Percentiles rank a stretch among this genome's conserved stretches.
These are phyloP conservation scores for Elongisporangium undulatum DNA, from an alignment of 352 stramenopile genomes.

Conservation along the genomic window DNA sequence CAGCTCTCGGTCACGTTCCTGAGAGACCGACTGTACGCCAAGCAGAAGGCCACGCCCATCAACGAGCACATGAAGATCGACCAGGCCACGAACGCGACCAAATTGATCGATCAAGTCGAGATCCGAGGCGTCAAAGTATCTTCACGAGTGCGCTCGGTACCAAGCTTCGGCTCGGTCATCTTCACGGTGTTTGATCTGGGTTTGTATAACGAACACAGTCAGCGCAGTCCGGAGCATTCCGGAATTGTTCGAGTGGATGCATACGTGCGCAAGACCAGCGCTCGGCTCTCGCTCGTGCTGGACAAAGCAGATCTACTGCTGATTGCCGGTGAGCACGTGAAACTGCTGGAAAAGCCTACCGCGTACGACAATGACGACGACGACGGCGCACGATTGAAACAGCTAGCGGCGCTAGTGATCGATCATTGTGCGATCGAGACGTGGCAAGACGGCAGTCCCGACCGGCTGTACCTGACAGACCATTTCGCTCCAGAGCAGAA, in stretches of 20 bases:
- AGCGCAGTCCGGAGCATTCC: background rate
- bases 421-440: slow-evolving; percentile 55
- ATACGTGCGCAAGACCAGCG: slow-evolving; percentile 52
- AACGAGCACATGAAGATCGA: slow-evolving; percentile 27
- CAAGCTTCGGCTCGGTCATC: slow-evolving; percentile 33
- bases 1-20: slow-evolving; percentile 39
- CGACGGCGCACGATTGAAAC: slow-evolving; percentile 6
- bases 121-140: slow-evolving; percentile 60
- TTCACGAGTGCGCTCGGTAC: slow-evolving; percentile 34
- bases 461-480: slow-evolving; percentile 47
- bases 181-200: slow-evolving; percentile 58
- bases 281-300: slow-evolving; percentile 38
- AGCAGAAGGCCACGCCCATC: slow-evolving; percentile 63
- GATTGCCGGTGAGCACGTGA: slow-evolving; percentile 26
- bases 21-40: slow-evolving; percentile 54
- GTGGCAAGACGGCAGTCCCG: slow-evolving; percentile 35
- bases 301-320: slow-evolving; percentile 37
- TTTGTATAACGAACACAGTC: slow-evolving; percentile 7
- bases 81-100: slow-evolving; percentile 27
- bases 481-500: slow-evolving; percentile 13
- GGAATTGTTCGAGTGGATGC: slow-evolving; percentile 35
- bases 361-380: background rate
- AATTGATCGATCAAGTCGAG: slow-evolving; percentile 49
- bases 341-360: slow-evolving; percentile 12
- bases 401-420: slow-evolving; percentile 36